phyloP scores from a whole-genome alignment of 179 eudicot species.

The Gypsophila paniculata region DNA sequence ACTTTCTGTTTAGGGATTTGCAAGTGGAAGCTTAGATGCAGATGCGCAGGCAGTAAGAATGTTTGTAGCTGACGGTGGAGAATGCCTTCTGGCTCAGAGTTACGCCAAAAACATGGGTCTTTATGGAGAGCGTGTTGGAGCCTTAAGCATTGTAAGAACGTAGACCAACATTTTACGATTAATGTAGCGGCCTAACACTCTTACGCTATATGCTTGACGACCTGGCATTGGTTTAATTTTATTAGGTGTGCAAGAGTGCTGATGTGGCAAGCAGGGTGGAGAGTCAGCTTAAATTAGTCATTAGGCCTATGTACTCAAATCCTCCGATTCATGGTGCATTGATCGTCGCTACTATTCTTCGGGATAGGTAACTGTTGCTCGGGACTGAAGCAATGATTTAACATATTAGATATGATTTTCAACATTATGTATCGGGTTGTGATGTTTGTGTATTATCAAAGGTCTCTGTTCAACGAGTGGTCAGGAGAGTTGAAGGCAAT shows the following conservation, averaged over 20 bases:
- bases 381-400: background rate
- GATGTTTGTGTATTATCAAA: conserved; percentile 21
- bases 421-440: background rate
- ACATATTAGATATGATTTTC: background rate
- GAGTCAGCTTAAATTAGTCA: conserved; percentile 91
- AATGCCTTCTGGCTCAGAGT: conserved; percentile 89
- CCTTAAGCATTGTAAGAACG: conserved; percentile 75
- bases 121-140: conserved; percentile 97
- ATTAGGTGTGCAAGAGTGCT: conserved; percentile 82
- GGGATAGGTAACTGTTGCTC: conserved; percentile 57
- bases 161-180: background rate
- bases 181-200: background rate
- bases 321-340: conserved; percentile 98
- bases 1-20: conserved; percentile 65
- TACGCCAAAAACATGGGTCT: conserved; percentile 98
- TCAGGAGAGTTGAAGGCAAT: conserved; percentile 89
- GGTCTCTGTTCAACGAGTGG: conserved; percentile 82
- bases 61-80: conserved; percentile 94
- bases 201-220: background rate
- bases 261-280: conserved; percentile 88
- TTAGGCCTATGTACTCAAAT: conserved; percentile 92
- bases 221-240: conserved; percentile 3
- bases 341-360: conserved; percentile 84
- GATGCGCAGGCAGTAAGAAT: conserved; percentile 85
- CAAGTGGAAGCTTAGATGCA: conserved; percentile 83